Base-by-base conservation (phyloP, 345 rosid genomes). In the Microcos paniculata region DNA sequence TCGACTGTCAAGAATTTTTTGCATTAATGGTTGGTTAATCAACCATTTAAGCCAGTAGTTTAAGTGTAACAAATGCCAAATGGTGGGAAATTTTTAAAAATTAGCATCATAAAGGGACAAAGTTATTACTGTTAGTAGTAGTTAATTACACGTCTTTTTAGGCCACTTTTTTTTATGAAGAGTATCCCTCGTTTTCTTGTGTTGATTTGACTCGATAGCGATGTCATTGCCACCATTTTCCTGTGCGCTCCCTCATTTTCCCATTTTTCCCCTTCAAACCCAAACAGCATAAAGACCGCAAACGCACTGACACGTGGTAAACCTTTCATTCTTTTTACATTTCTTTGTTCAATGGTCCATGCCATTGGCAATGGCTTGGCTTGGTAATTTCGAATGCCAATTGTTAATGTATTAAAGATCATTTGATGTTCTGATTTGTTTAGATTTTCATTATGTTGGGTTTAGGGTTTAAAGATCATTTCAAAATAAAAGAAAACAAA, bases 71-170 rank as follows among this genome's bases (percentile, higher is more conserved):
- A n/a, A n/a, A n/a, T n/a, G n/a, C n/a, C n/a, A n/a, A n/a, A n/a
- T n/a, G n/a, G n/a, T n/a, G n/a, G n/a, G n/a, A n/a, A n/a, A n/a
- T n/a, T n/a, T n/a, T n/a, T n/a, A n/a, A 35, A 35, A 35, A 35
- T 35, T 43, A 64, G 49, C 49, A 40, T 1, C 1, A 21, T 4
- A 40, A 21, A n/a, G 1, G 49, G 12, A 40, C 30, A 19, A 19
- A 12, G 30, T 11, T 38, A 8, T 40, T 4, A 40, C 49, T 64
- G 69, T 64, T 63, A 21, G 4, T 63, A n/a, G 46, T 62, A 35
- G 68, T 63, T 15, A 38, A 40, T n/a, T 64, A 42, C 69, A 64
- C 69, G 69, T 40, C 69, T 64, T 64, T 64, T 64, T 21, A 64
- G 38, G 69, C 3, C 16, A 63, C 69, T 38, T 38, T 40, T 35